A percentile compares a stretch with the other conserved stretches of the same genome.
phyloP scores from a whole-genome alignment of 768 basidiomycete species.

The Hypholoma fasciculare region DNA sequence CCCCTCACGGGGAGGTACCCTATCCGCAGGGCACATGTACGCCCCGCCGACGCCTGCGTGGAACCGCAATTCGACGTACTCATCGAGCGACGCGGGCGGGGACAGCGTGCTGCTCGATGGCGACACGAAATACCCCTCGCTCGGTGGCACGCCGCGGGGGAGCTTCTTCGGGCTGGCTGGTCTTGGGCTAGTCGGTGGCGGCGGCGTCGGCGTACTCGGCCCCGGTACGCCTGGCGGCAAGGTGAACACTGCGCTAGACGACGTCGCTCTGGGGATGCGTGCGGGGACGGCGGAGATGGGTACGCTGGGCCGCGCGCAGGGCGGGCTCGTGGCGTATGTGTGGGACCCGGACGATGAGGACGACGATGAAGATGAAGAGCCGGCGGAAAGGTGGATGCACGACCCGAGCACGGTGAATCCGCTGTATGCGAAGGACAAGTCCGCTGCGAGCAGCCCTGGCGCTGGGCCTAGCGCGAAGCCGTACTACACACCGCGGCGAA shows the following conservation, averaged over 20 bases:
- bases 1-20: not conserved
- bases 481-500: not conserved
- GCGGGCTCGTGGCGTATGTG: slow-evolving; percentile 58
- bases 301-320: slow-evolving; percentile 16
- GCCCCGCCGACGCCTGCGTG: not conserved
- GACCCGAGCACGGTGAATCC: not conserved
- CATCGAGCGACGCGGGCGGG: slow-evolving; percentile 18
- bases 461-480: not conserved
- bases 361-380: slow-evolving; percentile 15
- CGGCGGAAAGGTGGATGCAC: slow-evolving; percentile 7
- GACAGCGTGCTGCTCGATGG: slow-evolving; percentile 26
- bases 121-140: slow-evolving; percentile 32
- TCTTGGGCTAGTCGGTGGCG: too few species aligned
- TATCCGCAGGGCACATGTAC: slow-evolving; percentile 9
- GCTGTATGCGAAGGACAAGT: not conserved
- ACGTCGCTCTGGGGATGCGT: slow-evolving; percentile 8
- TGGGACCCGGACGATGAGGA: slow-evolving; percentile 51
- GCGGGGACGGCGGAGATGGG: slow-evolving; percentile 6
- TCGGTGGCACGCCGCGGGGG: slow-evolving; percentile 4
- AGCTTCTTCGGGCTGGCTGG: not conserved
- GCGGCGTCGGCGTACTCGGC: too few species aligned
- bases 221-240: too few species aligned
- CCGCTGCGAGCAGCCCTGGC: not conserved
- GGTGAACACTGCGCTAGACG: not conserved
- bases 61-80: slow-evolving; percentile 21